These are phyloP conservation scores for Porpolomopsis calyptriformis DNA, from an alignment of 768 basidiomycete species.

Conservation along the genomic window DNA sequence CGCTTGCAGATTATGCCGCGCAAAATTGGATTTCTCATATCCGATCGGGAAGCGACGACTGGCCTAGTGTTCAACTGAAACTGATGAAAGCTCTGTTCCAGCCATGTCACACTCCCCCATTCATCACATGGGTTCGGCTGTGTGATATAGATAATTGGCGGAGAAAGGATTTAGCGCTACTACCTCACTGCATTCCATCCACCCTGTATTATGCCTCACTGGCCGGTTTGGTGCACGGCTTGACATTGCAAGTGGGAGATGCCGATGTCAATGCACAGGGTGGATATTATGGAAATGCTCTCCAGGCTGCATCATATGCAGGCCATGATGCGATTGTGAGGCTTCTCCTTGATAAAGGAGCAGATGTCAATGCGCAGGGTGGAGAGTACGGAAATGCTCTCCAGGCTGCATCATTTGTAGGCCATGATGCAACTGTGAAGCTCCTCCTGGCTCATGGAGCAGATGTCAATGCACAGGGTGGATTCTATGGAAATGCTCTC, in stretches of 20 bases:
- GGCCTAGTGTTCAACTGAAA: background rate
- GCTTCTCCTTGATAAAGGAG: background rate
- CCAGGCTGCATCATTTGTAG: background rate
- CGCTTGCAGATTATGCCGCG: conserved; percentile 1
- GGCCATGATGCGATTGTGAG: background rate
- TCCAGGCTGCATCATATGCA: background rate
- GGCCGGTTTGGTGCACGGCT: background rate
- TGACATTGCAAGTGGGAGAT: background rate
- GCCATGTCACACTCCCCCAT: background rate
- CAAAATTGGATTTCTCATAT: background rate
- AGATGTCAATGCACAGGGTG: conserved; percentile 22
- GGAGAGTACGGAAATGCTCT: background rate
- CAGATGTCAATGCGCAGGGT: background rate
- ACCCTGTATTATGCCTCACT: conserved; percentile 1
- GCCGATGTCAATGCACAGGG: conserved; percentile 21
- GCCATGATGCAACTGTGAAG: background rate
- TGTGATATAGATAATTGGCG: background rate
- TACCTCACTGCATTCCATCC: background rate
- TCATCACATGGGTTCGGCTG: background rate
- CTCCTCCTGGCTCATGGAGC: background rate
- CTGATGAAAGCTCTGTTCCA: background rate
- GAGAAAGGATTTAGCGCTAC: background rate
- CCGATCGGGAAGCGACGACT: background rate
- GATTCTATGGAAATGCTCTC: background rate
- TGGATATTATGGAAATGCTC: background rate